phyloP scores from a whole-genome alignment of 139 green algal genomes.

The Gonium pectorale region DNA sequence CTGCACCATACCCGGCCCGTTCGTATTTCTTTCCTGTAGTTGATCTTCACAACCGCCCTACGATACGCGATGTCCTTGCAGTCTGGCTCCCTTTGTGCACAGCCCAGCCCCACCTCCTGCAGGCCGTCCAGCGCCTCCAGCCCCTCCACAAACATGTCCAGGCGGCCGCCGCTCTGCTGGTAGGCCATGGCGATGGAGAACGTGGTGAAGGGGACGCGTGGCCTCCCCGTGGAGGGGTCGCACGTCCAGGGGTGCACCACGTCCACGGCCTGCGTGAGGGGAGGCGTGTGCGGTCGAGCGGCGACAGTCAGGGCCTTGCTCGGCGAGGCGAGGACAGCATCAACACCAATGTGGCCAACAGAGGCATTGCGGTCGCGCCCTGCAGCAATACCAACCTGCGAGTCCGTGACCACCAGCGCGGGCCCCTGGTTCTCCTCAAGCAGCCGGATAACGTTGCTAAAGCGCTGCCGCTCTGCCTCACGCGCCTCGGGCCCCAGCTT shows the following conservation, averaged over 20 bases:
- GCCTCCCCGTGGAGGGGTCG: conserved; percentile 36
- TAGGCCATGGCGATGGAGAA: conserved; percentile 77
- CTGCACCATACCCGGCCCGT: too few species aligned
- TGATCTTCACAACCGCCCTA: too few species aligned
- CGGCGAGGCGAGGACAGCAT: background rate
- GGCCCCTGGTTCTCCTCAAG: conserved; percentile 61
- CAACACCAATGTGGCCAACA: background rate
- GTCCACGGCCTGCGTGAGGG: conserved; percentile 67
- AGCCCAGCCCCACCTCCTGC: conserved; percentile 8
- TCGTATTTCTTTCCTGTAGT: too few species aligned
- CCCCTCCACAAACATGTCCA: conserved; percentile 68
- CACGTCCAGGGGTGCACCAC: conserved; percentile 78
- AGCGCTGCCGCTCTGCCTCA: conserved; percentile 62
- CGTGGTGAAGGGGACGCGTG: conserved; percentile 74
- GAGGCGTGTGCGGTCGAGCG: too few species aligned
- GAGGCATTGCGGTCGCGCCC: background rate
- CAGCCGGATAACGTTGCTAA: conserved; percentile 56
- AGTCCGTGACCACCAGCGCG: conserved; percentile 72
- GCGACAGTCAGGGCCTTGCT: background rate
- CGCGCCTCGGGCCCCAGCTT: conserved; percentile 40
- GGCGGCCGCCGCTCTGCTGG: conserved; percentile 59
- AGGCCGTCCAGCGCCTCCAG: conserved; percentile 54
- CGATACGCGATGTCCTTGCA: too few species aligned
- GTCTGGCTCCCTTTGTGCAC: too few species aligned
- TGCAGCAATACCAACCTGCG: conserved; percentile 32